Evolutionary conservation across 495 filamentous ascomycete genomes (phyloP), one percentile per base, ranked within the genome.

Genomic region (Pseudoneurospora amorphoporcata): DNA sequence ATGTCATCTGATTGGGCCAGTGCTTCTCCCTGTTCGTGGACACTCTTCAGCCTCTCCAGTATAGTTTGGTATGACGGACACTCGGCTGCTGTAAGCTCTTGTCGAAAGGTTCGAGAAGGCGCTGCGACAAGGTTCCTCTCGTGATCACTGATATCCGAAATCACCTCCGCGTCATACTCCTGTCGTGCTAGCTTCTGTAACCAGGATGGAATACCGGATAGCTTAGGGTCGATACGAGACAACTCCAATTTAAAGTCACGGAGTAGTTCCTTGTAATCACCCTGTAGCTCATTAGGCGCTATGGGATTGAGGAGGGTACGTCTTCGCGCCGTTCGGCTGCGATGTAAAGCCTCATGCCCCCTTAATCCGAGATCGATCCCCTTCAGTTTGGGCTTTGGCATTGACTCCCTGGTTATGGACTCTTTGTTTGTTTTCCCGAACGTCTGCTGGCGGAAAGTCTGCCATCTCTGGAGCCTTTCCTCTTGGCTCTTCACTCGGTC

Each of bases 401-500:
- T 29, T 35, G 77, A 61, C 38, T 74, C 72, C 14, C 73, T 71
- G 17, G 38, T 37, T 12, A 75, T 16, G 68, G 76, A 43, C 6
- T 68, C 74, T 9, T 71, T 70, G 19, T 79, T 83, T 37, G 75
- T 38, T 70, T 78, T 76, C 9, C 81, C 80, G 73, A 85, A 83
- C 73, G 86, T 86, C 42, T 69, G 81, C 76, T 76, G 84, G 37
- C 88, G 87, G 74, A 92, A 93, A n/a, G 85, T 84, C 75, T 90
- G 86, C 94, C 93, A 96, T 78, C 84, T 88, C 70, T 86, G 83
- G 43, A 97, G 75, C 39, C 93, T 87, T 68, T 82, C 82, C 42
- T 86, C 86, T 75, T 95, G 92, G 6, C 85, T 79, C 61, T 83
- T 77, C 2, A 93, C 85, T 39, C 90, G 83, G 40, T 78, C 78